These are phyloP conservation scores for Apiospora pterosperma DNA, from an alignment of 2,329 filamentous ascomycete genomes.

Conservation along the genomic window DNA sequence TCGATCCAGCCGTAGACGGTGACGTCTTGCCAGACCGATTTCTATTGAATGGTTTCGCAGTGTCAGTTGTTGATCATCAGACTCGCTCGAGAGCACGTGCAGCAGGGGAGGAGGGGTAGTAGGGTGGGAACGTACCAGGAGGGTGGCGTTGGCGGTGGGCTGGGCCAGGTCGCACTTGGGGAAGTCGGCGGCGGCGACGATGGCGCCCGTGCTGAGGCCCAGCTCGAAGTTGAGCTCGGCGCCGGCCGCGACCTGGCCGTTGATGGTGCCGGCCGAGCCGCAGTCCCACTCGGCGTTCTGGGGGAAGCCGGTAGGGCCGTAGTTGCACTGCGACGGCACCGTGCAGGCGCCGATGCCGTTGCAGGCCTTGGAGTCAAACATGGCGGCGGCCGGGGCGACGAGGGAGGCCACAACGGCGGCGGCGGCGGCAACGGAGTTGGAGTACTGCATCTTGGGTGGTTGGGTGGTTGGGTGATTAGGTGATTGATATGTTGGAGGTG, in stretches of 20 bases:
- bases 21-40: not conserved
- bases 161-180: not conserved
- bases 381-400: not conserved
- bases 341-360: slow-evolving; percentile 1
- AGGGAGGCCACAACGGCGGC: not conserved
- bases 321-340: not conserved
- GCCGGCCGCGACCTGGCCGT: not conserved
- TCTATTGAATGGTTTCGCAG: not conserved
- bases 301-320: not conserved
- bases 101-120: too few species aligned
- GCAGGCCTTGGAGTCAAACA: not conserved
- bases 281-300: slow-evolving; percentile 1
- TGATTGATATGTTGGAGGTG: too few species aligned
- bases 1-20: slow-evolving; percentile 7
- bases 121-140: not conserved
- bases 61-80: not conserved
- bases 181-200: slow-evolving; percentile 3
- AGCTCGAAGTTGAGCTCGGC: not conserved
- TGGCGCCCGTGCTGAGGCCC: not conserved
- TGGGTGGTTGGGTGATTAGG: not conserved
- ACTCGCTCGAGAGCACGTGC: too few species aligned
- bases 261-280: slow-evolving; percentile 1
- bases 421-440: not conserved
- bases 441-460: not conserved
- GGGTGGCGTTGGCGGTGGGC: not conserved